Percentiles rank a stretch among this genome's conserved stretches.
Conservation (phyloP, 345 rosid species). For the Cardiospermum halicacabum region DNA sequence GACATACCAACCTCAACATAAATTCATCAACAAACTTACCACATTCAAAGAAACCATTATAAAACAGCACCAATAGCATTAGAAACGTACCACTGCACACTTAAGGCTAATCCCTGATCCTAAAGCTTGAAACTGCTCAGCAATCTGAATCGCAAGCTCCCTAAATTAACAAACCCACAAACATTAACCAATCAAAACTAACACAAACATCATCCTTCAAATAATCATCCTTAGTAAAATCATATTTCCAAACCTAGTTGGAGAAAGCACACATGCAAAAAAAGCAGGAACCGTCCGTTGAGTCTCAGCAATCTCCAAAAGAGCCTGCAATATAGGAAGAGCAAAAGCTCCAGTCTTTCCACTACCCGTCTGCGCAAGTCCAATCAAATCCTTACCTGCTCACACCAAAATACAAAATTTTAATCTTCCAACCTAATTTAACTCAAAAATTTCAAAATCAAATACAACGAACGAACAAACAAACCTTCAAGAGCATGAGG, state of each 20-base stretch:
- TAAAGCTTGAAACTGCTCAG: conserved; percentile 91
- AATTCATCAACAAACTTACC: neutral
- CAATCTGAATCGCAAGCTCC: conserved; percentile 95
- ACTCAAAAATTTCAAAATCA: neutral
- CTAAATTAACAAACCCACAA: conserved; percentile 27
- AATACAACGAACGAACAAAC: neutral
- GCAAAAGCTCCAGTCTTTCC: conserved; percentile 98
- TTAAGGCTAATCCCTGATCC: conserved; percentile 74
- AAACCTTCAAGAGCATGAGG: conserved; percentile 81
- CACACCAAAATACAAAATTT: conserved; percentile 18
- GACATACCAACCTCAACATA: neutral
- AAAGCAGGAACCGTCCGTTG: conserved; percentile 62
- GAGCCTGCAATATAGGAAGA: conserved; percentile 78
- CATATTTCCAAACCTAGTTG: conserved; percentile 55
- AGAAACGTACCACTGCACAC: conserved; percentile 77
- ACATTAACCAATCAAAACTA: neutral
- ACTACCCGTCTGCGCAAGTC: conserved; percentile 92
- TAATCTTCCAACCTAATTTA: neutral
- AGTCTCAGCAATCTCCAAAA: conserved; percentile 48
- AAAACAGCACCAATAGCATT: neutral
- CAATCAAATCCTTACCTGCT: conserved; percentile 90
- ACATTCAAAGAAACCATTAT: neutral
- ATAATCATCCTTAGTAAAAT: neutral
- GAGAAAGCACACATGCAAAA: conserved; percentile 89
- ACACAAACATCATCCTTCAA: neutral